phyloP scores from a whole-genome alignment of 129 eudicot species.

The Centella asiatica region DNA sequence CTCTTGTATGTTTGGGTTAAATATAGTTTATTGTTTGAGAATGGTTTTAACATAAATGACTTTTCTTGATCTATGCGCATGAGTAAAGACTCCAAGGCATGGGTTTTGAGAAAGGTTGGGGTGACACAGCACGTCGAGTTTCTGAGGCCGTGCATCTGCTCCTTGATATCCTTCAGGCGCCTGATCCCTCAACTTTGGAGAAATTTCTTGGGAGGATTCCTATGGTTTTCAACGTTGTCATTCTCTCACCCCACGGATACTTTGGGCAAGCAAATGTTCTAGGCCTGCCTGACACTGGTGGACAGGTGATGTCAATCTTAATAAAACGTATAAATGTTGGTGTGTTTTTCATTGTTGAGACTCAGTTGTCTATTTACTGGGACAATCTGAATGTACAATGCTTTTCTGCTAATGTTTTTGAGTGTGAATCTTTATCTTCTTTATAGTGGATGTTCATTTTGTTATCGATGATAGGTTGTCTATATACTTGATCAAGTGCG shows the following conservation, averaged over 20 bases:
- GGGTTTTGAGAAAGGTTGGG: slow-evolving; percentile 40
- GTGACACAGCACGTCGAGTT: slow-evolving; percentile 22
- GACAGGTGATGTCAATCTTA: slow-evolving; percentile 18
- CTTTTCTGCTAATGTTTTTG: neutral
- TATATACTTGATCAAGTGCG: slow-evolving; percentile 42
- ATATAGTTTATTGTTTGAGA: neutral
- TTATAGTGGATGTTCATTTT: neutral
- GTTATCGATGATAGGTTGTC: slow-evolving; percentile 21
- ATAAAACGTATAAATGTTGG: neutral
- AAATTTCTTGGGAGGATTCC: slow-evolving; percentile 32
- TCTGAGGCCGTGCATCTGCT: slow-evolving; percentile 24
- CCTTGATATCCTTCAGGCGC: slow-evolving; percentile 28
- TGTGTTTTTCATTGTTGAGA: too few relatives aligned
- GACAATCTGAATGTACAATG: neutral
- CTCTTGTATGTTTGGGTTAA: neutral
- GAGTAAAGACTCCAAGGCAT: slow-evolving; percentile 17
- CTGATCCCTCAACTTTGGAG: slow-evolving; percentile 29
- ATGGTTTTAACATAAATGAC: neutral
- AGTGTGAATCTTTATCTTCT: neutral
- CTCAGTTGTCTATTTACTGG: too few relatives aligned
- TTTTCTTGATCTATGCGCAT: too few relatives aligned
- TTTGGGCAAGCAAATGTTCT: slow-evolving; percentile 33
- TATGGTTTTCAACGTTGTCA: slow-evolving; percentile 31
- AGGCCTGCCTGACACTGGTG: slow-evolving; percentile 34
- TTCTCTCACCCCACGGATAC: slow-evolving; percentile 30